phyloP scores from a whole-genome alignment of 2,329 filamentous ascomycete genomes.

The Xylogone sp. region DNA sequence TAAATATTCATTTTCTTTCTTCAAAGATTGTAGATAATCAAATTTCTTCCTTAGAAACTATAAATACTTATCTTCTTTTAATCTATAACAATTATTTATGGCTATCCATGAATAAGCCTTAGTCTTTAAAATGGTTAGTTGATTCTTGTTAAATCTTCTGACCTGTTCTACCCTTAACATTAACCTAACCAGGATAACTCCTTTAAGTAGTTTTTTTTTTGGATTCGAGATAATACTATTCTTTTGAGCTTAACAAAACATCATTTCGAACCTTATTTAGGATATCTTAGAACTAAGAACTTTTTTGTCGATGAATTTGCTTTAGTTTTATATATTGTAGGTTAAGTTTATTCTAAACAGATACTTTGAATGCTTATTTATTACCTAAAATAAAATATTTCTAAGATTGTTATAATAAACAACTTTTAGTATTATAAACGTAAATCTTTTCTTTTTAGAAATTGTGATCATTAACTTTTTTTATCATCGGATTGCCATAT shows the following conservation, averaged over 20 bases:
- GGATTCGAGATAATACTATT: slow-evolving; percentile 18
- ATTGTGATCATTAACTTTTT: neutral
- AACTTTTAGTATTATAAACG: slow-evolving; percentile 5
- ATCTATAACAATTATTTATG: slow-evolving; percentile 12
- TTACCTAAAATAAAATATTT: slow-evolving; percentile 9
- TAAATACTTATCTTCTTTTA: too few species aligned
- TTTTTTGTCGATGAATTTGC: slow-evolving; percentile 25
- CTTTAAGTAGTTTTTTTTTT: slow-evolving; percentile 10
- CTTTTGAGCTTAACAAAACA: slow-evolving; percentile 7
- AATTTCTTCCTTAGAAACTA: too few species aligned
- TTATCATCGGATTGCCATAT: slow-evolving; percentile 15
- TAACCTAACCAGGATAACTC: slow-evolving; percentile 15
- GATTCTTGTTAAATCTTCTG: slow-evolving; percentile 9
- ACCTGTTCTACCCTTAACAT: slow-evolving; percentile 19
- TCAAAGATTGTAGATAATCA: too few species aligned
- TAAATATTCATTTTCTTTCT: too few species aligned
- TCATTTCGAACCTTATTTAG: slow-evolving; percentile 24
- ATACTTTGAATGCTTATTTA: slow-evolving; percentile 24
- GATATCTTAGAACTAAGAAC: slow-evolving; percentile 19
- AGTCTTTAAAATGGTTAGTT: slow-evolving; percentile 8
- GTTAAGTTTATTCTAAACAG: slow-evolving; percentile 18
- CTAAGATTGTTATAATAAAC: neutral
- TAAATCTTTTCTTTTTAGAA: too few species aligned
- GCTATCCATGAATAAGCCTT: slow-evolving; percentile 12
- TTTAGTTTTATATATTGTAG: slow-evolving; percentile 19